These are phyloP conservation scores for Rhexocercosporidium sp. DNA, from an alignment of 2,329 filamentous ascomycete genomes.

Conservation along the genomic window DNA sequence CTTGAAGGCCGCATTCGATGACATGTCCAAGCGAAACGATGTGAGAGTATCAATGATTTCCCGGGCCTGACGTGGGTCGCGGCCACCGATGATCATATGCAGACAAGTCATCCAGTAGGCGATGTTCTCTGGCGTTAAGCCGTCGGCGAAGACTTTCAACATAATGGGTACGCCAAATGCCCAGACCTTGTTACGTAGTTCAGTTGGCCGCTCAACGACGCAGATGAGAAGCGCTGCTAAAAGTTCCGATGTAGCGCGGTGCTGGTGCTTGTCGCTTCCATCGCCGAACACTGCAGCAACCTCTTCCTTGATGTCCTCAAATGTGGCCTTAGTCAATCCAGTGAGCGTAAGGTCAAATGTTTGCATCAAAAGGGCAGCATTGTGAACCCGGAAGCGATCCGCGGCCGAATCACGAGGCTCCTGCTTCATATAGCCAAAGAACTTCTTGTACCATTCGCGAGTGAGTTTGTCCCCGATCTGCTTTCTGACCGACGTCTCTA, in stretches of 20 bases:
- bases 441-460: slow-evolving; percentile 83
- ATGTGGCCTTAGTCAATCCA: slow-evolving; percentile 75
- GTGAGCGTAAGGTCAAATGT: slow-evolving; percentile 89
- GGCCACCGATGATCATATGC: slow-evolving; percentile 84
- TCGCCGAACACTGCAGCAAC: slow-evolving; percentile 82
- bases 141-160: slow-evolving; percentile 84
- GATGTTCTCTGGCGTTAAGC: slow-evolving; percentile 90
- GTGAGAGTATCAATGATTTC: slow-evolving; percentile 84
- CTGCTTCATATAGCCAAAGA: slow-evolving; percentile 94
- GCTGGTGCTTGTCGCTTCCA: slow-evolving; percentile 96
- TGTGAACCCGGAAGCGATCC: slow-evolving; percentile 89
- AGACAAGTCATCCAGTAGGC: slow-evolving; percentile 95
- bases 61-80: slow-evolving; percentile 86
- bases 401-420: slow-evolving; percentile 82
- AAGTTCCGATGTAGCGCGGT: slow-evolving; percentile 94
- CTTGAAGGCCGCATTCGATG: slow-evolving; percentile 96
- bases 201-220: slow-evolving; percentile 76
- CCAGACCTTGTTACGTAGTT: slow-evolving; percentile 81
- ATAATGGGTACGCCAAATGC: slow-evolving; percentile 89
- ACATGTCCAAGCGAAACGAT: slow-evolving; percentile 89
- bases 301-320: slow-evolving; percentile 87
- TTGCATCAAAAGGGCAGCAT: slow-evolving; percentile 85
- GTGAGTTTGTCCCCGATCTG: slow-evolving; percentile 83
- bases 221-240: slow-evolving; percentile 83
- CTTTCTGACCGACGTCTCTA: slow-evolving; percentile 74